Conservation (phyloP, 225 moss, liverwort and hornwort species). For the Lunularia cruciata region DNA sequence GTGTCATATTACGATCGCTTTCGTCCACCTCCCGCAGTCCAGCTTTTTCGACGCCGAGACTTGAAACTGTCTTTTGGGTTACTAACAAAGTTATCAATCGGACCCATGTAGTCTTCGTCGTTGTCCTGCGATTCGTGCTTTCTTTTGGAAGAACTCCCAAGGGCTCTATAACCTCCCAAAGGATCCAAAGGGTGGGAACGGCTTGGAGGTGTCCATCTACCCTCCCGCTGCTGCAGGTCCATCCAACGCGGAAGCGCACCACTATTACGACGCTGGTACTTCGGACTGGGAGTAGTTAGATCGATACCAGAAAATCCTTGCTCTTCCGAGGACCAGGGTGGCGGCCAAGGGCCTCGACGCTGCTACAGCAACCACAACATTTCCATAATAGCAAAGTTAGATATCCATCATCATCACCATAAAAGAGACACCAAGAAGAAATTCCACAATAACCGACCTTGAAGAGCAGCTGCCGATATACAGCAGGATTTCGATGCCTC, state of each 20-base stretch:
- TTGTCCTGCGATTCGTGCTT: no score
- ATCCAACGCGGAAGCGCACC: conserved; percentile 31
- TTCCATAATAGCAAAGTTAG: no score
- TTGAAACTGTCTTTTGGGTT: conserved; percentile 23
- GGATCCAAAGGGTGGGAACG: conserved; percentile 14
- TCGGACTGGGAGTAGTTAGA: background rate
- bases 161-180: background rate
- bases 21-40: conserved; percentile 23
- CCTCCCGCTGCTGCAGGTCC: conserved; percentile 41
- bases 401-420: no score
- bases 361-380: conserved; percentile 33
- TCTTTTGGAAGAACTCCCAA: background rate
- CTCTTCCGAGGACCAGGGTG: conserved; percentile 54
- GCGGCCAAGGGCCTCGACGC: conserved; percentile 63
- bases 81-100: conserved; percentile 31
- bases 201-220: conserved; percentile 27
- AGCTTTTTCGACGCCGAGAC: conserved; percentile 35
- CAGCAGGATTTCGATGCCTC: no score
- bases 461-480: no score
- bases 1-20: conserved; percentile 25
- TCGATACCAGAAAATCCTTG: background rate
- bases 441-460: no score
- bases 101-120: conserved; percentile 40
- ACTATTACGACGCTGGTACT: conserved; percentile 7
- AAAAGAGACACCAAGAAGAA: no score